Conservation (phyloP, 805 yeast species). For the Nakazawaea ernobii region DNA sequence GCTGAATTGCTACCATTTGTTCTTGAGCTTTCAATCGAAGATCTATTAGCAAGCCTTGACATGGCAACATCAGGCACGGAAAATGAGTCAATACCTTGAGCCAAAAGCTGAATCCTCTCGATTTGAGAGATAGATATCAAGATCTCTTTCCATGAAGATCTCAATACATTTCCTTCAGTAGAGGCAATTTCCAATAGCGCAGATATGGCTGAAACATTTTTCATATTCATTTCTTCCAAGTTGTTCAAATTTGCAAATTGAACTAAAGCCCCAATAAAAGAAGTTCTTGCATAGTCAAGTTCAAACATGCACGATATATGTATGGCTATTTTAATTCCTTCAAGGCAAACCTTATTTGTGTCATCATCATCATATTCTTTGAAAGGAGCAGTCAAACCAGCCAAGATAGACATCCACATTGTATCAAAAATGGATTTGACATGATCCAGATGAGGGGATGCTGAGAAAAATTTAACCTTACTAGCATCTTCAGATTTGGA, state of each 20-base stretch:
- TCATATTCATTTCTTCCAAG: slow-evolving; percentile 67
- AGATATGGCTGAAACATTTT: slow-evolving; percentile 77
- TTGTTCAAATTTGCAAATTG: slow-evolving; percentile 82
- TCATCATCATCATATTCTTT: slow-evolving; percentile 79
- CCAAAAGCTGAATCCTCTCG: slow-evolving; percentile 82
- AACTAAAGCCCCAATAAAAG: slow-evolving; percentile 85
- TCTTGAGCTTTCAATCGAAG: slow-evolving; percentile 48
- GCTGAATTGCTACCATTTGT: slow-evolving; percentile 1
- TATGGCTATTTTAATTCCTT: slow-evolving; percentile 79
- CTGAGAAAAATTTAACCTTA: slow-evolving; percentile 60
- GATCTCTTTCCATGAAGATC: slow-evolving; percentile 79
- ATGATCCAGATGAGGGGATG: slow-evolving; percentile 75
- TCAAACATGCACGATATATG: slow-evolving; percentile 81
- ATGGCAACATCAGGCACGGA: slow-evolving; percentile 79
- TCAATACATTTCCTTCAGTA: slow-evolving; percentile 69
- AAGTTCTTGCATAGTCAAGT: slow-evolving; percentile 75
- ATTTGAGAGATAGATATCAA: slow-evolving; percentile 81
- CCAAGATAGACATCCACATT: slow-evolving; percentile 94
- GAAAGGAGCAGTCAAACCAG: slow-evolving; percentile 91
- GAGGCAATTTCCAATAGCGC: slow-evolving; percentile 72
- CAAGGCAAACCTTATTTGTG: slow-evolving; percentile 63
- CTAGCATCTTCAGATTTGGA: slow-evolving; percentile 34
- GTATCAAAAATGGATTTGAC: slow-evolving; percentile 91
- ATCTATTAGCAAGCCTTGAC: slow-evolving; percentile 60
- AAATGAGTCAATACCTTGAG: slow-evolving; percentile 81